Conservation (phyloP, 2,329 filamentous ascomycete species). For the Epichloe coenophiala region DNA sequence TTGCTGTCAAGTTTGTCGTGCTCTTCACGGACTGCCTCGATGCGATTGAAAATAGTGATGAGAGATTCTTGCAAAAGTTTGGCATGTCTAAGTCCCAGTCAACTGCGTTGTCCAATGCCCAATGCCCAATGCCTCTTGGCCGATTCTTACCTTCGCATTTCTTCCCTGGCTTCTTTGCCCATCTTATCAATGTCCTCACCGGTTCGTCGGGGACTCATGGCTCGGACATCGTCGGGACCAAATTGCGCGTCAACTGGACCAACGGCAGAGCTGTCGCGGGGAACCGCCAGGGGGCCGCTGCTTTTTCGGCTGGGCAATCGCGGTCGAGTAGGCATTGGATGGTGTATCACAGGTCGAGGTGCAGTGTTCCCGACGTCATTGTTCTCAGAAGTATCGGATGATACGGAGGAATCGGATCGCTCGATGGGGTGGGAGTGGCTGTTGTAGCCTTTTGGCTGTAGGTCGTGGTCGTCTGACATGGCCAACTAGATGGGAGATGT, state of each 20-base stretch:
- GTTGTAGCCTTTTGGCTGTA: constrained; percentile 11
- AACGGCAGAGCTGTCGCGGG: constrained; percentile 59
- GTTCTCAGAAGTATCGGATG: constrained; percentile 21
- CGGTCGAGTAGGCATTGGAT: constrained; percentile 45
- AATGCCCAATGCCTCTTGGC: not conserved
- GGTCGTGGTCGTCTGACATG: constrained; percentile 14
- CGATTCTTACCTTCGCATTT: constrained; percentile 40
- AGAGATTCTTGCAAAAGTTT: constrained; percentile 81
- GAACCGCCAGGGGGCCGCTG: constrained; percentile 72
- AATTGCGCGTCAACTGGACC: constrained; percentile 63
- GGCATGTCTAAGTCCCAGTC: constrained; percentile 52
- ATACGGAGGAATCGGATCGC: constrained; percentile 24
- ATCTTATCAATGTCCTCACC: constrained; percentile 83
- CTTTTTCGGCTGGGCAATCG: constrained; percentile 61
- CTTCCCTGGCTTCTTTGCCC: constrained; percentile 64
- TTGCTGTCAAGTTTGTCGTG: constrained; percentile 94
- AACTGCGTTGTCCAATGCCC: not conserved
- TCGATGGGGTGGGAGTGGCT: constrained; percentile 21
- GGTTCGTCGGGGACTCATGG: constrained; percentile 87
- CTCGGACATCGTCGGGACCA: constrained; percentile 76
- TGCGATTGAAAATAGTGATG: constrained; percentile 78
- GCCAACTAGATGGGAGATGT: not conserved
- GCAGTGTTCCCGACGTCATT: constrained; percentile 18
- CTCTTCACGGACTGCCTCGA: constrained; percentile 86
- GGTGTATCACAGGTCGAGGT: constrained; percentile 32